Evolutionary conservation across 352 stramenopile genomes (phyloP), one percentile per base, ranked within the genome.

Genomic region (Phytophthora fragariae): DNA sequence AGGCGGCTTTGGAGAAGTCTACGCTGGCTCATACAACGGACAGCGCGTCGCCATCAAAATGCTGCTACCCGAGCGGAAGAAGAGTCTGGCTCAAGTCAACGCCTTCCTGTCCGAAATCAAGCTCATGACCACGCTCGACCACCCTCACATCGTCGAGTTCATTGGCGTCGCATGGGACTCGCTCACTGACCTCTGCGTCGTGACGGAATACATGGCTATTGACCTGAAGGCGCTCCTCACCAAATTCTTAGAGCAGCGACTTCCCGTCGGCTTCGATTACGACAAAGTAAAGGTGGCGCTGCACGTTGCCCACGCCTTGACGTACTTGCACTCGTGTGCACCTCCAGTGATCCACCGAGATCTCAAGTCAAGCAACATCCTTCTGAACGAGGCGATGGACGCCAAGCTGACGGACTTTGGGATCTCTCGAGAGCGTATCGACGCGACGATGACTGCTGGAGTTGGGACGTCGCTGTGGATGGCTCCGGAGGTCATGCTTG

Each of bases 111-210:
- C 60, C 9, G 72, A 79, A 19, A 62, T 75, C 9, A 79, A 79
- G 27, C 62, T 79, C 55, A 79, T 79, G 67, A 64, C 61, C 5
- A 68, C 67, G 0, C 57, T 76, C 2, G 70, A 86, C 6, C 74
- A 86, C 52, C 44, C 60, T 12, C 68, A 75, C 19, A 83, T 90
- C 46, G 80, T 88, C 4, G n/a, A 53, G 4, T 90, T 86, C 21
- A 52, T 88, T 2, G 78, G 77, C 15, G 76, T 87, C 14, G 77
- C 80, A 1, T 89, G 79, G 82, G 79, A 82, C n/a, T 74, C 72
- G 15, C 67, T 84, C 27, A 74, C 59, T 0, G 71, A 84, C 33
- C n/a, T 85, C 5, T 79, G 70, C 19, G 71, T 75, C 49, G 77
- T 87, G 7, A 82, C 75, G 39, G 80, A 87, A 58, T 84, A 75